Evolutionary conservation across 169 alveolate species (phyloP).

Genomic region (Eimeria brunetti): DNA sequence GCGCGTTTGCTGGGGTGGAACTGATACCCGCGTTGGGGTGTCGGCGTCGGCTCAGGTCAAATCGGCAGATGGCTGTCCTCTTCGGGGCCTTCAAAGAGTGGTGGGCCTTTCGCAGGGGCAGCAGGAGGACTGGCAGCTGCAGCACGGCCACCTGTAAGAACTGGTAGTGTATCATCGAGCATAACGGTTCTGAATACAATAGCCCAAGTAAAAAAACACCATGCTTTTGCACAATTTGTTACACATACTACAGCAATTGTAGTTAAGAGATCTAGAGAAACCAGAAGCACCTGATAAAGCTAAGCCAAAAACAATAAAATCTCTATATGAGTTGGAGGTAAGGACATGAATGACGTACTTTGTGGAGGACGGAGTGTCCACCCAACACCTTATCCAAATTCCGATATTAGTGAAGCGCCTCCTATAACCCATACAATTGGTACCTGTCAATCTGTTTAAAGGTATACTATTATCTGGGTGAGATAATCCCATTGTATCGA

Average conservation of each 20-base stretch:
- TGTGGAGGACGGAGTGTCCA: not conserved
- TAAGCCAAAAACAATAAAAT: not conserved
- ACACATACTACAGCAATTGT: constrained; percentile 6
- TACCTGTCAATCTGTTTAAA: constrained; percentile 51
- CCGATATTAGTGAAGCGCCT: not conserved
- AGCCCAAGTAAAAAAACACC: constrained; percentile 5
- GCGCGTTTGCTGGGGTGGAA: not conserved
- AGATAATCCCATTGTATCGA: constrained; percentile 74
- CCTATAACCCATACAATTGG: not conserved
- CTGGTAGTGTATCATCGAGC: not conserved
- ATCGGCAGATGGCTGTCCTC: constrained; percentile 76
- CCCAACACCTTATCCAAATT: not conserved
- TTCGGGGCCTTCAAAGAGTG: constrained; percentile 57
- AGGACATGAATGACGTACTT: not conserved
- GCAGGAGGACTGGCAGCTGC: not conserved
- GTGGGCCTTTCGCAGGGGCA: not conserved
- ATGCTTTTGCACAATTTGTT: not conserved
- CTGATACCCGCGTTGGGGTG: constrained; percentile 17
- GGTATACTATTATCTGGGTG: constrained; percentile 80
- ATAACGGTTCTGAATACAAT: not conserved
- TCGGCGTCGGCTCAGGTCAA: constrained; percentile 56
- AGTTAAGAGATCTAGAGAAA: not conserved
- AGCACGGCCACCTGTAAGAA: no score
- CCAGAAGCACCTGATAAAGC: not conserved
- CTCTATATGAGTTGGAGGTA: not conserved